Base-by-base conservation (phyloP, 179 eudicot species). In the Kewa caespitosa region DNA sequence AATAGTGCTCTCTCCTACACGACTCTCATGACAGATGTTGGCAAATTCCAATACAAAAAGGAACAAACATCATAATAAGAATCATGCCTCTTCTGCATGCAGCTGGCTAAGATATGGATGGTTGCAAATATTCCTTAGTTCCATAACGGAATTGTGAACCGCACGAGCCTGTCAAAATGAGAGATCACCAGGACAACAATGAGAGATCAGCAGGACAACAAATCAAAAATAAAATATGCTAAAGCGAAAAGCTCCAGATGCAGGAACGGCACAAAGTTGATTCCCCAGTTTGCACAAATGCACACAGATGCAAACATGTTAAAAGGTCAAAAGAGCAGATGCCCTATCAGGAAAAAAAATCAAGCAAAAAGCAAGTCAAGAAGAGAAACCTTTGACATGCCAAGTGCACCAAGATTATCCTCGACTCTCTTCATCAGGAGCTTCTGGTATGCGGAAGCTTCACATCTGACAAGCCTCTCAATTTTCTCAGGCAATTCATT, bases 31-130 rank as follows among this genome's bases (percentile, higher is more conserved):
- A 50, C 50, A 67, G 33, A 39, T 69, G 70, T 14, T 46, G 43
- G 46, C 17, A 81, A 55, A 67, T 61, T 38, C 67, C 31, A 82
- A 57, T 23, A 50, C 38, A 81, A 65, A 75, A 72, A 67, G 72
- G 76, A 59, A 59, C 0, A 74, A n/a, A n/a, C n/a, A n/a, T n/a
- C n/a, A n/a, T n/a, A n/a, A n/a, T n/a, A n/a, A n/a, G n/a, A 69
- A 74, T 68, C 85, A 74, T 87, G 83, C 99, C 93, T 95, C 90
- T 57, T 95, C 99, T 32, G 81, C 83, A 74, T 95, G 99, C 75
- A 95, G 93, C 77, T 91, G 99, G 81, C 99, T 93, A 76, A 95
- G 88, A 77, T 95, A 95, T 75, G 99, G 99, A 87, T 95, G 99
- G 85, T 95, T 95, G 87, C 99, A 95, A 67, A 95, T 95, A 79